Evolutionary conservation across 139 green algal species (phyloP), one percentile per base, ranked within the genome.

Genomic region (Penium margaritaceum): DNA sequence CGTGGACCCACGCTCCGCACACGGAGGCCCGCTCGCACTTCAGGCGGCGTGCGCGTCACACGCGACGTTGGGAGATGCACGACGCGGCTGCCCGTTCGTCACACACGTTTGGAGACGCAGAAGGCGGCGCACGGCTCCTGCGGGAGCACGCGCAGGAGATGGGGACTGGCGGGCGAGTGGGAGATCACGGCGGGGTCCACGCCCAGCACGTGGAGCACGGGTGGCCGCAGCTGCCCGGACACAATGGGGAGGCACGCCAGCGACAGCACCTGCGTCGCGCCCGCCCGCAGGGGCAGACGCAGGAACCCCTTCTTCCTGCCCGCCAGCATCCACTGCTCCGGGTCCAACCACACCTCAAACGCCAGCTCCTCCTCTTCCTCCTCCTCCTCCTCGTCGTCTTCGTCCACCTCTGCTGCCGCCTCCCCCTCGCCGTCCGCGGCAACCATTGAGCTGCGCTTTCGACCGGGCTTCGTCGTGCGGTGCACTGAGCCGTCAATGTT

Each of bases 321-420:
- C 30, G 70, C 58, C 21, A 72, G 24, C 44, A 77, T 77, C 70
- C 70, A 77, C 27, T 77, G 58, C 27, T 76, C 68, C 46, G 17
- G 29, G 47, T 70, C 70, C 19, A 41, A 24, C 68, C 62, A 43
- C 68, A 76, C 68, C 51, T 76, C 68, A 51, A 44, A 76, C 27
- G 53, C 51, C 68, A 76, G 32, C 68, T 76, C 68, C 68, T 76
- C 68, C 53, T 29, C 27, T 39, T 74, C 51, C 51, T 24, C 51
- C 19, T 29, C 15, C 21, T 60, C 51, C 51, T n/a, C n/a, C n/a
- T n/a, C n/a, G n/a, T n/a, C n/a, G n/a, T n/a, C n/a, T n/a, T n/a
- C n/a, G n/a, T n/a, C n/a, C n/a, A n/a, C n/a, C n/a, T n/a, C n/a
- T n/a, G n/a, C n/a, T n/a, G n/a, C n/a, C n/a, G n/a, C n/a, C n/a